Evolutionary conservation across 495 filamentous ascomycete genomes (phyloP).

Genomic region (Geoglossum glabrum): DNA sequence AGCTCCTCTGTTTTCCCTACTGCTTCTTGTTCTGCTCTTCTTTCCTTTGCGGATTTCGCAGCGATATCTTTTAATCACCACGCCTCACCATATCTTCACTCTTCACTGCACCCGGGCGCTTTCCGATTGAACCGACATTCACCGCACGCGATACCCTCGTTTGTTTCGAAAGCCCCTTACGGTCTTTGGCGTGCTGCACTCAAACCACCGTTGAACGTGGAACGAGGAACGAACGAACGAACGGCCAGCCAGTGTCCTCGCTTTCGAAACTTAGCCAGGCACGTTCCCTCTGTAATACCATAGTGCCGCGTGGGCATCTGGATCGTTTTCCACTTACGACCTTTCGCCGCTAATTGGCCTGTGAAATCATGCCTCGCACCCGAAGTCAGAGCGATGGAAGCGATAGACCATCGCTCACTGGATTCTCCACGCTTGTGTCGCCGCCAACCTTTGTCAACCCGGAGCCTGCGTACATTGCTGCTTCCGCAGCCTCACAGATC

Average conservation of each 20-base stretch:
- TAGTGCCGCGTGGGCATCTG: neutral
- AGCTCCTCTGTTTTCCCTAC: neutral
- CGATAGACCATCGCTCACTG: constrained; percentile 17
- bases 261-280: neutral
- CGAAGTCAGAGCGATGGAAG: constrained; percentile 15
- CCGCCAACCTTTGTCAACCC: constrained; percentile 50
- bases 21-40: neutral
- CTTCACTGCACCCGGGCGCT: neutral
- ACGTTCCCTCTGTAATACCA: neutral
- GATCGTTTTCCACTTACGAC: neutral
- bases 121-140: neutral
- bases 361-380: constrained; percentile 1
- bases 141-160: neutral
- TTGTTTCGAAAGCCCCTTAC: neutral
- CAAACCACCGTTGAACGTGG: neutral
- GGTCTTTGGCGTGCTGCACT: neutral
- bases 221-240: neutral
- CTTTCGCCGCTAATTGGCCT: neutral
- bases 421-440: constrained; percentile 30
- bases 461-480: constrained; percentile 70
- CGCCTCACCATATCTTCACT: neutral
- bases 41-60: neutral
- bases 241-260: neutral
- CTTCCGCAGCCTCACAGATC: constrained; percentile 76
- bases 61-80: neutral